Evolutionary conservation across 2,329 filamentous ascomycete genomes (phyloP), one percentile per base, ranked within the genome.

Genomic region (Diaporthe batatas): DNA sequence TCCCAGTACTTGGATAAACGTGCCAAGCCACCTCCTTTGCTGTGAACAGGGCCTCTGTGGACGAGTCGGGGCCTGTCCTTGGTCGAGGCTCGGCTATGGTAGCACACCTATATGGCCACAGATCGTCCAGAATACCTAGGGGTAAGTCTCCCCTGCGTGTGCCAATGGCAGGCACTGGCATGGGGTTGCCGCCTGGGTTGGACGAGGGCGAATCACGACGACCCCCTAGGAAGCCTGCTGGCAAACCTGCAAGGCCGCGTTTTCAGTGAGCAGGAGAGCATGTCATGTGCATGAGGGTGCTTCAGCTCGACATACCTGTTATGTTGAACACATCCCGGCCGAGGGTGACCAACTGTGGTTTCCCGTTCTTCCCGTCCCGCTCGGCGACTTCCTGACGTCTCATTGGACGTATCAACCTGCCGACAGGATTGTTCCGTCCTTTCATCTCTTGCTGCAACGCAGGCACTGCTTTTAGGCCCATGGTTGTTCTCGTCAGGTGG

Each of bases 11-110:
- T 21, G n/a, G 47, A 39, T 53, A 39, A 14, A 34, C 39, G n/a
- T 67, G 23, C 62, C 62, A 67, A 39, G 62, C 62, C 23, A 67
- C 62, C n/a, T 67, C 62, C 8, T 34, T 53, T 3, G 21, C 23
- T 8, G 62, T 67, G 21, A 53, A 67, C 1, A 67, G 12, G 3
- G 12, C 25, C 18, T 39, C 47, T 12, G 29, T 12, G 12, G 32
- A 39, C 1, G n/a, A 32, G 7, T 12, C 2, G 3, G 62, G 62
- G 11, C 62, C 62, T 12, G 18, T 12, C 1, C 4, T 21, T 6
- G 62, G 62, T n/a, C 62, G 25, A 21, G 62, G 47, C 62, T 53
- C 62, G 25, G 62, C 62, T 10, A 67, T n/a, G 0, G 32, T 53
- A 53, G 44, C 62, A 2, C 62, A 67, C 12, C 47, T 53, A 21